phyloP scores from a whole-genome alignment of 75 land plant genomes.

The Picea glauca region DNA sequence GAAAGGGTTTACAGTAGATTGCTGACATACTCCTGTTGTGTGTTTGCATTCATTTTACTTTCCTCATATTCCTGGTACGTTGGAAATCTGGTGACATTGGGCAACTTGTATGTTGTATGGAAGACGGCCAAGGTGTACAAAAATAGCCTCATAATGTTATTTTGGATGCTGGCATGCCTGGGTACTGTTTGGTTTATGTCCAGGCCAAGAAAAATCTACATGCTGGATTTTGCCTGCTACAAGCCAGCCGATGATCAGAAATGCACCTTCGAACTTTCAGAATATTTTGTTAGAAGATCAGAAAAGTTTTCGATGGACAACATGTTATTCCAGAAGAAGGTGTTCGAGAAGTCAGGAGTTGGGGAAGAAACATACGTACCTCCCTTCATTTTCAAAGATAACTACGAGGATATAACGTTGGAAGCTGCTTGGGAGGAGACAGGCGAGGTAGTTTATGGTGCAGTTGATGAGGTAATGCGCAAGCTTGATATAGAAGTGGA shows the following conservation, averaged over 20 bases:
- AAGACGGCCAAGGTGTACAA: too few relatives aligned
- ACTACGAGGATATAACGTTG: constrained; percentile 14
- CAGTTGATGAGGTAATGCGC: constrained; percentile 31
- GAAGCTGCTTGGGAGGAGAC: constrained; percentile 29
- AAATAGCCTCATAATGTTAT: too few relatives aligned
- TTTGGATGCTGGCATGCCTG: neutral
- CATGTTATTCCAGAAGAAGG: constrained; percentile 30
- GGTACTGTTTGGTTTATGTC: neutral
- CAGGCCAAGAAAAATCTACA: constrained; percentile 17
- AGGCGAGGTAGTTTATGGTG: constrained; percentile 25
- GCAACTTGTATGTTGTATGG: too few relatives aligned
- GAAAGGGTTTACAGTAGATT: too few relatives aligned
- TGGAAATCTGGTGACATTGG: too few relatives aligned
- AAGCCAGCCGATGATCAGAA: constrained; percentile 23
- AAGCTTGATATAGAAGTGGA: constrained; percentile 15
- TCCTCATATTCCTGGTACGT: too few relatives aligned
- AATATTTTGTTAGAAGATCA: constrained; percentile 20
- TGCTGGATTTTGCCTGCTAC: constrained; percentile 46
- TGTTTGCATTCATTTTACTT: too few relatives aligned
- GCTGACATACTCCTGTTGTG: too few relatives aligned
- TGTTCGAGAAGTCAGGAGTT: constrained; percentile 34
- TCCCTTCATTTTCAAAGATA: constrained; percentile 26
- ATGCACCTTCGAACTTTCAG: constrained; percentile 25
- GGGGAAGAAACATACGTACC: constrained; percentile 61
- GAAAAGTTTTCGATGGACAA: constrained; percentile 7